A percentile compares a stretch with the other conserved stretches of the same genome.
Evolutionary conservation across 306 rosid genomes (phyloP).

Genomic region (Cucurbita moschata): DNA sequence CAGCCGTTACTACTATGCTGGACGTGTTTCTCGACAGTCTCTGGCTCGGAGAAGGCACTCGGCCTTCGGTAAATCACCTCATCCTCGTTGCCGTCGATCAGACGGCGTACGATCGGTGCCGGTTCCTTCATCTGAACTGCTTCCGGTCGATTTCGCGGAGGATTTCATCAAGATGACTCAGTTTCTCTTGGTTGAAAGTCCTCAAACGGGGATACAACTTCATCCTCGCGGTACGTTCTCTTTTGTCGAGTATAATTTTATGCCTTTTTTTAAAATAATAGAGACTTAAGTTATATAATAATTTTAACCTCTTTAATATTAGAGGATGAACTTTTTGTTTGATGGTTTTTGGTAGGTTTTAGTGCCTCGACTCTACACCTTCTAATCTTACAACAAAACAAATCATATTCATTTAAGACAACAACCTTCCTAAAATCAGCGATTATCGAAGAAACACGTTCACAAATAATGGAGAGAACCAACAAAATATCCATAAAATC

Average conservation of each 20-base stretch:
- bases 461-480: not conserved
- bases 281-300: too few relatives aligned
- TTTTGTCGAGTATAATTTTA: not conserved
- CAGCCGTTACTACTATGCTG: constrained; percentile 39
- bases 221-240: constrained; percentile 42
- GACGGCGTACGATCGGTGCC: constrained; percentile 50
- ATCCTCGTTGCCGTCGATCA: constrained; percentile 57
- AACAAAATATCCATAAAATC: not conserved
- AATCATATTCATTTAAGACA: too few relatives aligned
- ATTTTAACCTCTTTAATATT: too few relatives aligned
- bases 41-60: constrained; percentile 60
- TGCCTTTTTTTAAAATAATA: too few relatives aligned
- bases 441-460: not conserved
- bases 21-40: constrained; percentile 56
- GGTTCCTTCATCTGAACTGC: constrained; percentile 35
- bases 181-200: constrained; percentile 35
- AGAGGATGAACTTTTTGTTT: too few relatives aligned
- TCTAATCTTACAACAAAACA: too few relatives aligned
- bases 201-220: constrained; percentile 67
- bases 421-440: not conserved
- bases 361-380: not conserved
- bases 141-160: constrained; percentile 33
- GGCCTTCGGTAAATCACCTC: constrained; percentile 28
- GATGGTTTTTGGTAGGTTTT: not conserved
- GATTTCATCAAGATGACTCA: constrained; percentile 61